Evolutionary conservation across 208 protist genomes (phyloP), one percentile per base, ranked within the genome.

Genomic region (Trypanosoma congolense): DNA sequence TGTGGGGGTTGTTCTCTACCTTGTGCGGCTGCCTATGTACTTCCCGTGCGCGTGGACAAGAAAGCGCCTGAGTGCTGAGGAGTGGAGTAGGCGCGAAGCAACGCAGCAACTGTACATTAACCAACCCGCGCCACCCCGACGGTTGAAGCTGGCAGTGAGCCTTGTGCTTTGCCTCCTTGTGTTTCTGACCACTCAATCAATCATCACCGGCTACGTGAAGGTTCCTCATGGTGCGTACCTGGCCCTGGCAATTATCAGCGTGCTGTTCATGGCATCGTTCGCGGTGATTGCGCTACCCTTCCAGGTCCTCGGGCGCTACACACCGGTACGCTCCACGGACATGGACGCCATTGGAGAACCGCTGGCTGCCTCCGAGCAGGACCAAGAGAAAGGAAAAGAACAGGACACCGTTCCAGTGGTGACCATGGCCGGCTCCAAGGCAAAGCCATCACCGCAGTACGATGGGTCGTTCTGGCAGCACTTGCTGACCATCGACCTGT

Each of bases 401-500:
- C n/a, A n/a, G n/a, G n/a, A n/a, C n/a, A 38, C 33, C 33, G 33
- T 16, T 16, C 12, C 62, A 70, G 63, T 24, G 24, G 79, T 77
- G 50, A 53, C 53, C 3, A 45, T 35, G 10, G 65, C 82, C 25
- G 79, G 76, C 36, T 56, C 75, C 29, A 50, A 70, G 10, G 52
- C 71, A 2, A 69, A 65, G 9, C 26, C 25, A 6, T 31, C 35
- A 29, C 80, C 80, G 40, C 84, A 92, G 68, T 84, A 85, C 62
- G 5, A 31, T 9, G 65, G 61, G 5, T 60, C 61, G 24, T 92
- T 92, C 77, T 87, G 77, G 80, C 46, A 52, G 38, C 67, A 88
- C 52, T 59, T 88, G 31, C 61, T 86, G n/a, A 76, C 77, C 21
- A 10, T 77, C 3, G 78, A 87, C 40, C 56, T 90, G 19, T 90